Base-by-base conservation (phyloP, 345 rosid genomes). In the Carallia pectinifolia region DNA sequence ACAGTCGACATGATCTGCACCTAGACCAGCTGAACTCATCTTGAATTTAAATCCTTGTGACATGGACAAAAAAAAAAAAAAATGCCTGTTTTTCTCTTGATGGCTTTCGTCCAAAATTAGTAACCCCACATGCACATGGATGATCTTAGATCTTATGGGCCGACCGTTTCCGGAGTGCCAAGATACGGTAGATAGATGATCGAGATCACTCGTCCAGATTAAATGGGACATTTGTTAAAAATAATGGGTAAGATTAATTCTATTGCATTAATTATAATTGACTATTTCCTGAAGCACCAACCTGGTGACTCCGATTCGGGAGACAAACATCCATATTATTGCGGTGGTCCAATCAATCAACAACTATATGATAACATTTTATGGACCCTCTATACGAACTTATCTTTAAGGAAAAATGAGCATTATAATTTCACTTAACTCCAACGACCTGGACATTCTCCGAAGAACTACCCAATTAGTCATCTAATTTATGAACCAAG, bases 271-370 rank as follows among this genome's bases (percentile, higher is more conserved):
- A 58, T 58, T 58, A 56, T 12, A 74, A 79, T 66, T 63, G 73
- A 74, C 72, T 61, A 40, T 4, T 72, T 34, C 58, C 44, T 23
- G 16, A 72, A 48, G 66, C 23, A 58, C 15, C 77, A 47, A n/a
- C 44, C 5, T 44, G 17, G 17, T 67, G 76, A 70, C 38, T 58
- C 67, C 74, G 48, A 7, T 6, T 0, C 0, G 47, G 79, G 72
- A 65, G 79, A 74, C 79, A 68, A 33, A 71, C 79, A 71, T 66
- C 53, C 75, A 40, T 54, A 29, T 15, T 19, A 54, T 40, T 44
- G 17, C 4, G 16, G 16, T 29, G 54, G 55, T 72, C 19, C 16
- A 59, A 52, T 29, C 62, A 44, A 79, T 74, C 69, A 52, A 30
- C 23, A 23, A 10, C 8, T 23, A 34, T 9, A 29, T 44, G 50